Evolutionary conservation across 305 asterid genomes (phyloP).

Genomic region (Fraxinus floribunda): DNA sequence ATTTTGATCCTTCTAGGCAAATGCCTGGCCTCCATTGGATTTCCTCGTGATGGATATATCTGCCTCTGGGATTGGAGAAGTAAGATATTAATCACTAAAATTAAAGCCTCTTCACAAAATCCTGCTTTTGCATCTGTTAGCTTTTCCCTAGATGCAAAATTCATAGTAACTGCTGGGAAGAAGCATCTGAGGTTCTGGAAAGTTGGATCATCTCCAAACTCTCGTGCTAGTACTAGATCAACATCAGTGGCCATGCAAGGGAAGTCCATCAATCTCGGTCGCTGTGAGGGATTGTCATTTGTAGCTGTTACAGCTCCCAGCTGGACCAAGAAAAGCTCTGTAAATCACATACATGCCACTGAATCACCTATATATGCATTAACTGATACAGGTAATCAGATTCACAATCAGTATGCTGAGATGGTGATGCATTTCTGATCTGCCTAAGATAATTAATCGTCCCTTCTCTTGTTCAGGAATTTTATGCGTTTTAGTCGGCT

Average conservation of each 20-base stretch:
- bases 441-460: constrained; percentile 11
- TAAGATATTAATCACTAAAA: constrained; percentile 43
- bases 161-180: constrained; percentile 51
- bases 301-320: constrained; percentile 45
- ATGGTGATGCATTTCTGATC: constrained; percentile 7
- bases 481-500: constrained; percentile 49
- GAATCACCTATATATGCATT: constrained; percentile 54
- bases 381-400: constrained; percentile 52
- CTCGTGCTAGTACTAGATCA: constrained; percentile 39
- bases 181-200: constrained; percentile 60
- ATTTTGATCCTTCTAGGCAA: constrained; percentile 39
- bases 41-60: constrained; percentile 53
- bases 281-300: constrained; percentile 45
- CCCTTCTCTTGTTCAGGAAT: constrained; percentile 39
- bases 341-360: constrained; percentile 29
- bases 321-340: constrained; percentile 23
- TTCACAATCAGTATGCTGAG: constrained; percentile 3
- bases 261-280: constrained; percentile 43
- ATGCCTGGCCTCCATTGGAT: constrained; percentile 57
- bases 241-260: constrained; percentile 38
- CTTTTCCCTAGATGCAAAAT: constrained; percentile 52
- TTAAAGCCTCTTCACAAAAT: constrained; percentile 47
- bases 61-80: constrained; percentile 62
- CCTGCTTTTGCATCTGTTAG: constrained; percentile 45
- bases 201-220: constrained; percentile 44